phyloP scores from a whole-genome alignment of 2,329 filamentous ascomycete genomes.

The Ustilaginoidea virens region DNA sequence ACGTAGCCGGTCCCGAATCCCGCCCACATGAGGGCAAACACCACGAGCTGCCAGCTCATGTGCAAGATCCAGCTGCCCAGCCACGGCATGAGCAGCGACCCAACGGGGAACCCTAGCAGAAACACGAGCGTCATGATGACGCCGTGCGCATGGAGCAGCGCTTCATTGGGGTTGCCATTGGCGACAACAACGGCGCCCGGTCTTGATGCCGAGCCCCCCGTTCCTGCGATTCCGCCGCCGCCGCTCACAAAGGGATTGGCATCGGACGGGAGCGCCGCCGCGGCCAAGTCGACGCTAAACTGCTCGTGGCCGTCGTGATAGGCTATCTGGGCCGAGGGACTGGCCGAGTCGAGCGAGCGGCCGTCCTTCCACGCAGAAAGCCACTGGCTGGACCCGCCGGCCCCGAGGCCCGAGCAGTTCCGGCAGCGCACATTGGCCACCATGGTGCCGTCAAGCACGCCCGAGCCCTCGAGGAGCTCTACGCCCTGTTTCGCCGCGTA shows the following conservation, averaged over 20 bases:
- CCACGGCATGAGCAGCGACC: constrained; percentile 43
- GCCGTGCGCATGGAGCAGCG: constrained; percentile 32
- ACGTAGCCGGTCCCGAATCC: constrained; percentile 43
- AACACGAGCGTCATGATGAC: constrained; percentile 46
- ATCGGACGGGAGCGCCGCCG: constrained; percentile 29
- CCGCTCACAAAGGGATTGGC: constrained; percentile 33
- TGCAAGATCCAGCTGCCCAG: constrained; percentile 43
- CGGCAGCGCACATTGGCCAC: constrained; percentile 42
- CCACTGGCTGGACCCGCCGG: constrained; percentile 29
- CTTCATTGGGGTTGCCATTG: constrained; percentile 9
- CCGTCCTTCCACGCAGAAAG: constrained; percentile 40
- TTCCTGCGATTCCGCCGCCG: constrained; percentile 5
- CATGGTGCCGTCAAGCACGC: constrained; percentile 35
- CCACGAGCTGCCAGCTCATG: constrained; percentile 36
- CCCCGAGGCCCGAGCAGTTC: constrained; percentile 33
- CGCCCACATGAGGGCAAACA: constrained; percentile 41
- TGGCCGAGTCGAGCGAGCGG: constrained; percentile 26
- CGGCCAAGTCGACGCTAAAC: constrained; percentile 33
- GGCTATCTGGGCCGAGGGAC: constrained; percentile 21
- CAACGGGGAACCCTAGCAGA: constrained; percentile 42
- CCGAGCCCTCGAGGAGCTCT: constrained; percentile 42
- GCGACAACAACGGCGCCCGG: constrained; percentile 1
- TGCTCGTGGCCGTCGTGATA: constrained; percentile 28
- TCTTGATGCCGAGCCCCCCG: not conserved
- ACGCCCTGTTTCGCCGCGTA: constrained; percentile 28